Evolutionary conservation across 768 basidiomycete species (phyloP).

Genomic region (Leccinum imitatum): DNA sequence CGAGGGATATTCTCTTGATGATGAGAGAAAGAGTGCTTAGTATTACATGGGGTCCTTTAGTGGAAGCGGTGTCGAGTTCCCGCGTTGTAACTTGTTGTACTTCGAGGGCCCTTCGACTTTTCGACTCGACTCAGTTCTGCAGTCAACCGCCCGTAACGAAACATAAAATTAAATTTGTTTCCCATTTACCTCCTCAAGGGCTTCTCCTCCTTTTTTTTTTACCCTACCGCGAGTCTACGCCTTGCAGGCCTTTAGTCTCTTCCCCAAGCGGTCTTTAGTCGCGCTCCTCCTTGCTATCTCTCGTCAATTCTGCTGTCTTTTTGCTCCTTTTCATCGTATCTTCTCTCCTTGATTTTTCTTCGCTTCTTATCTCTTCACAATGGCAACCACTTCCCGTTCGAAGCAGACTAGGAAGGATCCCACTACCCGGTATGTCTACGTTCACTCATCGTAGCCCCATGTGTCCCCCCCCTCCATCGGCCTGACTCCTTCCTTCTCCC

Average conservation of each 20-base stretch:
- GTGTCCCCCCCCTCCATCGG: constrained; percentile 10
- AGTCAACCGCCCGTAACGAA: constrained; percentile 30
- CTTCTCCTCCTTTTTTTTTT: constrained; percentile 13
- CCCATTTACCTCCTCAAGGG: constrained; percentile 21
- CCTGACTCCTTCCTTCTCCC: constrained; percentile 6
- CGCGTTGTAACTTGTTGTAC: constrained; percentile 28
- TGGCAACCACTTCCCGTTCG: constrained; percentile 64
- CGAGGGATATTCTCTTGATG: not conserved
- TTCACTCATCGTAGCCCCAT: constrained; percentile 13
- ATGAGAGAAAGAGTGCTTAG: not conserved
- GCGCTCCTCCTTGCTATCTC: constrained; percentile 36
- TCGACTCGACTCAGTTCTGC: constrained; percentile 24
- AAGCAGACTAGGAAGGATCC: constrained; percentile 67
- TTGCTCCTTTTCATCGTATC: constrained; percentile 24
- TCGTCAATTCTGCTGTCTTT: constrained; percentile 35
- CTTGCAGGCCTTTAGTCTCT: constrained; percentile 22
- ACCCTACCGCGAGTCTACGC: constrained; percentile 14
- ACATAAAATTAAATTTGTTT: constrained; percentile 28
- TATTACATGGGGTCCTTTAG: constrained; percentile 22
- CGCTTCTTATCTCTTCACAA: constrained; percentile 32
- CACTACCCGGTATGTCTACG: constrained; percentile 45
- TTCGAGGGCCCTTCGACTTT: constrained; percentile 28
- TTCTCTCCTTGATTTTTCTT: constrained; percentile 32
- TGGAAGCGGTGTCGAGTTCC: constrained; percentile 31
- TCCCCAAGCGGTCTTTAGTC: constrained; percentile 28